Base-by-base conservation (phyloP, 1,284 basidiomycete genomes). In the Heterobasidion parviporum region DNA sequence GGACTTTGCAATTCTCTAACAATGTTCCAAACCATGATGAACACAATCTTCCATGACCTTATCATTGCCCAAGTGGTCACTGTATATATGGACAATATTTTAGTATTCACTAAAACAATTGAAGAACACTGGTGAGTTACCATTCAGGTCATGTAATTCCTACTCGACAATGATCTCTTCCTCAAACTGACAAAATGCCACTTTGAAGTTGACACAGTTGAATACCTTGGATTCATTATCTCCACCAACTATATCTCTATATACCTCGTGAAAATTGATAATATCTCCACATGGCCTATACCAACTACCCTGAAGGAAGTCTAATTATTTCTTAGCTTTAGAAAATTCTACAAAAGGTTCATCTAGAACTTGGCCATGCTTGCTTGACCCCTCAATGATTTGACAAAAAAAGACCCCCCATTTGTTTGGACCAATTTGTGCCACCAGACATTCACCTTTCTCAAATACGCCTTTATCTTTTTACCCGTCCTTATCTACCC, bases 391-490 rank as follows among this genome's bases (percentile, higher is more conserved):
- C 3, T 47, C 1, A 10, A n/a, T 26, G n/a, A 47, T 9, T 3
- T 47, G 1, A n/a, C 2, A 8, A 26, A 26, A 2, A 20, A 2
- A 51, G 15, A 52, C 2, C 71, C 18, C 18, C 1, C 2, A 18
- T 18, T 59, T 44, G 8, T 46, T 0, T 71, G 68, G 66, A 63
- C 32, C 64, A 64, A 56, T 20, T 61, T 56, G 14, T 55, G 48
- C 32, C 49, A 50, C 26, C 50, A 14, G 5, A 68, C 70, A 1
- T 75, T 76, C 56, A 46, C 67, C 0, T n/a, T 3, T 0, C 64
- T 73, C 20, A 70, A 71, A 7, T 1, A 49, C 1, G 26, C 47
- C 35, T 55, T 59, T 1, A 57, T 34, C 1, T 47, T 33, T 0
- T 10, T n/a, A 8, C 57, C 50, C 2, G 43, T 56, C 1, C 16